Base-by-base conservation (phyloP, 2,329 filamentous ascomycete species). In the Aspergillus tanneri region DNA sequence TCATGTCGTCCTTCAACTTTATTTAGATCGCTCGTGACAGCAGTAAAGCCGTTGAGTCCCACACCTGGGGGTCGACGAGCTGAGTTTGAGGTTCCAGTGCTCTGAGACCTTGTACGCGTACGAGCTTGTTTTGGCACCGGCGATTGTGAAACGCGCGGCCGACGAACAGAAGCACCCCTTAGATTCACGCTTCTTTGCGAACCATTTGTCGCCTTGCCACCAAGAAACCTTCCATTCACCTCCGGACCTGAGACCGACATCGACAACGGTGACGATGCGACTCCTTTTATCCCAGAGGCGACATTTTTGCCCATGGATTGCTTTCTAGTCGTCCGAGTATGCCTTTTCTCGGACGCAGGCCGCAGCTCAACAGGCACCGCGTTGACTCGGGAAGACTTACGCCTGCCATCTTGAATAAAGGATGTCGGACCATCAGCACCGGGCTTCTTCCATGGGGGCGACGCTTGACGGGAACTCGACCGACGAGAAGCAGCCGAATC, bases 361-460 rank as follows among this genome's bases (percentile, higher is more conserved):
- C 75, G 73, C 40, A 73, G 57, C 36, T 77, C 76, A 43, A 74
- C 54, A 11, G 78, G 77, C 16, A 79, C 63, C 45, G 56, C 53
- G 55, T 72, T 72, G 44, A 80, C 79, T 58, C 83, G 74, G 40
- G 81, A 79, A 36, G 83, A 85, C 66, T 81, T 82, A 50, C 83
- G 74, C 56, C 77, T 77, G 30, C 83, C 83, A 65, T 82, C 77
- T 51, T 79, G 76, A 37, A 87, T 81, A 66, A 95, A 91, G 0
- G 88, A 87, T 3, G 92, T 93, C 18, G 93, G 93, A 0, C 93
- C 93, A 22, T 95, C 88, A 32, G 87, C 89, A 50, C 81, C 81
- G 54, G 88, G 81, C 63, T 84, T 88, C 75, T 93, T 97, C 93
- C 93, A 99, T 18, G 93, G 93, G 56, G 93, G 93, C 54, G 92